Evolutionary conservation across 306 rosid genomes (phyloP).

Genomic region (Styphnolobium japonicum): DNA sequence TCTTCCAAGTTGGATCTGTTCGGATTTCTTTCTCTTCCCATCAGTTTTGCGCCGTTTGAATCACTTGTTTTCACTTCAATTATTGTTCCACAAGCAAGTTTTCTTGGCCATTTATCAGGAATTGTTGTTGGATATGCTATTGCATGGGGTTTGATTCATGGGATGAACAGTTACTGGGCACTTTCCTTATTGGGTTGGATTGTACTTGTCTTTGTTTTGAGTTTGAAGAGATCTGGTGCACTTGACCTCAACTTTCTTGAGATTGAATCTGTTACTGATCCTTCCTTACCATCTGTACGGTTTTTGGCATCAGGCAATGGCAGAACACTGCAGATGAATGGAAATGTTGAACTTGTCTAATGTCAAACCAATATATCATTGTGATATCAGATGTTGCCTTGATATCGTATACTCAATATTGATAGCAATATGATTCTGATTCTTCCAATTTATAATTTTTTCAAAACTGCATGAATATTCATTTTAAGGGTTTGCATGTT

Average conservation of each 20-base stretch:
- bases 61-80: slow-evolving; percentile 91
- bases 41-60: slow-evolving; percentile 95
- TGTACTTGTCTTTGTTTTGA: slow-evolving; percentile 57
- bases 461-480: slow-evolving; percentile 21
- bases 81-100: slow-evolving; percentile 96
- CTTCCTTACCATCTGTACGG: slow-evolving; percentile 77
- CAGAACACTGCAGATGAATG: slow-evolving; percentile 81
- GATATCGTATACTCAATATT: slow-evolving; percentile 24
- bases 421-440: slow-evolving; percentile 30
- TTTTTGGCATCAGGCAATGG: slow-evolving; percentile 71
- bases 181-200: slow-evolving; percentile 84
- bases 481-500: slow-evolving; percentile 6
- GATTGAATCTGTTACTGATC: slow-evolving; percentile 84
- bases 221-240: slow-evolving; percentile 81
- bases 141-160: slow-evolving; percentile 95
- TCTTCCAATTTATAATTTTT: slow-evolving; percentile 31
- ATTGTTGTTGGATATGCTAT: slow-evolving; percentile 92
- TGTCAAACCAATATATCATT: slow-evolving; percentile 21
- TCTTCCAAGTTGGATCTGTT: slow-evolving; percentile 87
- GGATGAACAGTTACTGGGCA: slow-evolving; percentile 92
- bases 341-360: slow-evolving; percentile 71
- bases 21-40: slow-evolving; percentile 92
- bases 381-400: slow-evolving; percentile 31
- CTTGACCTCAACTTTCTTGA: slow-evolving; percentile 70
- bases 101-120: slow-evolving; percentile 93